Conservation (phyloP, 371 early-diverging fungal genomes). For the Synchytrium microbalum region DNA sequence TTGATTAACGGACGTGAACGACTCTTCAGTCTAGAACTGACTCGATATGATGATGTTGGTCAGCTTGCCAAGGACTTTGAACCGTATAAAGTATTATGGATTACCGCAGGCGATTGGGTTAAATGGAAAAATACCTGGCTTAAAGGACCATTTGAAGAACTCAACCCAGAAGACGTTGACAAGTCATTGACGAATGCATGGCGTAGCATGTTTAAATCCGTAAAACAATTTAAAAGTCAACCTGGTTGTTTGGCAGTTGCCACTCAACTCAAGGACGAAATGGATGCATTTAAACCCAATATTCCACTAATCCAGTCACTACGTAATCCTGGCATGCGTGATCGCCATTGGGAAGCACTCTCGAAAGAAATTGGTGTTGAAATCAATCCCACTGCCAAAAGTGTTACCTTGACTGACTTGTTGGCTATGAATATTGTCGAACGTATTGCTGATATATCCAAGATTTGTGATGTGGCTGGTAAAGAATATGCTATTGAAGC, state of each 20-base stretch:
- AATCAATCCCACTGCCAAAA: conserved; percentile 28
- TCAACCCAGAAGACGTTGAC: conserved; percentile 47
- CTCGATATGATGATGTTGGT: conserved; percentile 44
- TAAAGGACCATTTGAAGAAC: conserved; percentile 38
- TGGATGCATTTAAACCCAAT: conserved; percentile 50
- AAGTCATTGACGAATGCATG: conserved; percentile 41
- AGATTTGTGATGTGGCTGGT: conserved; percentile 48
- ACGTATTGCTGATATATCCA: conserved; percentile 38
- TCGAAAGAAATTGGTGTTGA: conserved; percentile 36
- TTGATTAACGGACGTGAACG: conserved; percentile 46
- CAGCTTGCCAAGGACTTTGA: conserved; percentile 44
- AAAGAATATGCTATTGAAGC: conserved; percentile 54
- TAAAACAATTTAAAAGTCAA: conserved; percentile 39
- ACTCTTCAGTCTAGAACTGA: conserved; percentile 40
- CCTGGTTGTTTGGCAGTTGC: conserved; percentile 47
- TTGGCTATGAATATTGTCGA: conserved; percentile 43
- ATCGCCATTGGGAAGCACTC: conserved; percentile 50
- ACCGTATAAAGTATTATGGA: conserved; percentile 47
- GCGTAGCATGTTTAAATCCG: conserved; percentile 41
- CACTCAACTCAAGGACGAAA: conserved; percentile 46
- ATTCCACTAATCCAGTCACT: conserved; percentile 49
- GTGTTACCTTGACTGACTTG: conserved; percentile 37
- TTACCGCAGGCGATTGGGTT: conserved; percentile 42
- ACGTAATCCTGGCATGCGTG: conserved; percentile 51
- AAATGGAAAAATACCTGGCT: conserved; percentile 47